phyloP scores from a whole-genome alignment of 306 rosid genomes.

The Citrullus colocynthis region DNA sequence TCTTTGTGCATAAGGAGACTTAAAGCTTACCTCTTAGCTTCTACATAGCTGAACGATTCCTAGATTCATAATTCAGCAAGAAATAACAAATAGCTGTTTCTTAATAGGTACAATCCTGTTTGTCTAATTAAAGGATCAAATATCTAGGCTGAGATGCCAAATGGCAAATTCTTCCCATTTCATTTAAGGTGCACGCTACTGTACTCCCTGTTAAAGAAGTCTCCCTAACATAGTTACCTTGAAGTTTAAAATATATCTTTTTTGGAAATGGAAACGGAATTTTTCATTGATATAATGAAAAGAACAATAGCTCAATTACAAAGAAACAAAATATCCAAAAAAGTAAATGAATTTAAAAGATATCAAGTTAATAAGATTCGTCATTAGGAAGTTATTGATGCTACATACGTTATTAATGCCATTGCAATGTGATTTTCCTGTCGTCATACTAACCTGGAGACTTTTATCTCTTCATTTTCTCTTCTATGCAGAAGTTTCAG shows the following conservation, averaged over 20 bases:
- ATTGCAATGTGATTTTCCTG: not conserved
- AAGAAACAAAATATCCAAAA: too few species aligned
- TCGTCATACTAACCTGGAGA: not conserved
- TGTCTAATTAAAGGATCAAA: not conserved
- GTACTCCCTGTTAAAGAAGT: not conserved
- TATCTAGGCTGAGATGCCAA: not conserved
- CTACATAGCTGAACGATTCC: not conserved
- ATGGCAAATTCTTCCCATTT: not conserved
- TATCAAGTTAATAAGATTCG: not conserved
- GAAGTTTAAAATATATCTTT: not conserved
- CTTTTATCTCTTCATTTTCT: not conserved
- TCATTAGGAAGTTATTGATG: not conserved
- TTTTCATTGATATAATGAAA: too few species aligned
- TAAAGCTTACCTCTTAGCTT: not conserved
- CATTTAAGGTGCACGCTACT: not conserved
- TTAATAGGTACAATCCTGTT: not conserved
- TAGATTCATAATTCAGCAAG: not conserved
- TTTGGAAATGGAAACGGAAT: too few species aligned
- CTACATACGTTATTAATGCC: not conserved
- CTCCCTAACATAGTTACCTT: not conserved
- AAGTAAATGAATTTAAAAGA: not conserved
- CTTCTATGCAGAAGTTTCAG: constrained; percentile 44
- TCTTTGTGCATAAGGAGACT: not conserved
- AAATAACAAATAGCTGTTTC: not conserved
- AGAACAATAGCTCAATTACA: too few species aligned